These are phyloP conservation scores for Nymphaea thermarum DNA, from an alignment of 164 flowering plant genomes.

Conservation along the genomic window DNA sequence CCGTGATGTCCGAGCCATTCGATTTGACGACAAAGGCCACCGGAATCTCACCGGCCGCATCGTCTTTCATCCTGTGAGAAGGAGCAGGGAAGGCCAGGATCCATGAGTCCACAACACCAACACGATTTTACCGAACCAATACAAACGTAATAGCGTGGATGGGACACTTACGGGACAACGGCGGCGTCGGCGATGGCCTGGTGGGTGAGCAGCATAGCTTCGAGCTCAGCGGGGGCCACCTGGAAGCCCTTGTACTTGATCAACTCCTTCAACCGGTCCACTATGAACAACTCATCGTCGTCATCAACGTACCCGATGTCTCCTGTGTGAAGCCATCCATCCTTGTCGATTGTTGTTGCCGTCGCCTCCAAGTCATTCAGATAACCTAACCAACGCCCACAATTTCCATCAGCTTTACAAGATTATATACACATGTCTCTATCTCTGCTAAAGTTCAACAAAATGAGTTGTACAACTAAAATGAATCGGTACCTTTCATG, in stretches of 20 bases:
- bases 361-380: conserved; percentile 78
- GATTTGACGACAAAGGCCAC: conserved; percentile 81
- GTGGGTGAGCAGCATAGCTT: conserved; percentile 59
- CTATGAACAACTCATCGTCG: conserved; percentile 86
- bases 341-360: conserved; percentile 61
- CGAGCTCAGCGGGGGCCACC: conserved; percentile 97
- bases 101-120: not conserved
- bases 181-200: conserved; percentile 76
- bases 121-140: not conserved
- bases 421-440: too few species aligned
- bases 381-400: conserved; percentile 39
- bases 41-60: conserved; percentile 78
- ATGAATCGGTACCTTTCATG: conserved; percentile 67
- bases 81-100: not conserved
- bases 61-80: conserved; percentile 65
- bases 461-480: too few species aligned
- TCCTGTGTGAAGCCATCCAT: conserved; percentile 92
- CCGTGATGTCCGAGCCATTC: conserved; percentile 57
- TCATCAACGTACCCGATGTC: conserved; percentile 82
- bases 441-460: too few species aligned
- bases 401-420: too few species aligned
- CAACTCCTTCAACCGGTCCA: conserved; percentile 76
- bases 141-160: too few species aligned
- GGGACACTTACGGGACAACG: conserved; percentile 61
- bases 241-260: conserved; percentile 95